phyloP scores from a whole-genome alignment of 1,284 basidiomycete species.

The Boletus mariae region DNA sequence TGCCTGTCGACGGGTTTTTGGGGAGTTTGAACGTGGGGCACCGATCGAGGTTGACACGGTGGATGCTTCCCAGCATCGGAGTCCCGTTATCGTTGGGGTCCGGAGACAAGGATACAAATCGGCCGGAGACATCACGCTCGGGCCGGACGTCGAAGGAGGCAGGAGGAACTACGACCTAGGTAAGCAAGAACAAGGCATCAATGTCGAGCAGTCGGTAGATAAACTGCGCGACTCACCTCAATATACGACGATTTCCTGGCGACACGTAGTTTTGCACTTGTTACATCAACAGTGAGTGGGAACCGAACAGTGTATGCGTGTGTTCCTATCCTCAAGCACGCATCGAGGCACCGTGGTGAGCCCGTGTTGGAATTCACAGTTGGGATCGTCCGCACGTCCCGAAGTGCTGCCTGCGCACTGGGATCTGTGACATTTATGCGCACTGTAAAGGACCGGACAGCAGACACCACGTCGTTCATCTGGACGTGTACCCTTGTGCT shows the following conservation, averaged over 20 bases:
- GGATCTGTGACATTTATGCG: slow-evolving; percentile 21
- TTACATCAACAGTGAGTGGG: slow-evolving; percentile 34
- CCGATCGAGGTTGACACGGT: slow-evolving; percentile 37
- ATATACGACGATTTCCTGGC: slow-evolving; percentile 50
- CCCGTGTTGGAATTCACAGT: slow-evolving; percentile 2
- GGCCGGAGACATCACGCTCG: slow-evolving; percentile 25
- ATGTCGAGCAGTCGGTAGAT: not conserved
- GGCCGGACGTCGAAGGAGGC: slow-evolving; percentile 19
- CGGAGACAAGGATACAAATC: slow-evolving; percentile 31
- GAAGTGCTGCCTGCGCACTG: slow-evolving; percentile 11
- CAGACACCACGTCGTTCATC: slow-evolving; percentile 13
- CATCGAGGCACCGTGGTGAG: slow-evolving; percentile 2
- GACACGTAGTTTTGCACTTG: slow-evolving; percentile 37
- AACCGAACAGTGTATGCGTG: slow-evolving; percentile 12
- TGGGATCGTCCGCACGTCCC: slow-evolving; percentile 5
- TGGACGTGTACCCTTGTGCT: not conserved
- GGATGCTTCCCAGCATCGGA: slow-evolving; percentile 40
- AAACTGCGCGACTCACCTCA: slow-evolving; percentile 36
- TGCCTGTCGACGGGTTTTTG: slow-evolving; percentile 2
- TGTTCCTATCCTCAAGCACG: slow-evolving; percentile 11
- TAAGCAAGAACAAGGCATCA: not conserved
- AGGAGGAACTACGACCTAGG: slow-evolving; percentile 31
- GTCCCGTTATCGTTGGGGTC: slow-evolving; percentile 1
- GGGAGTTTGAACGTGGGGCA: slow-evolving; percentile 31
- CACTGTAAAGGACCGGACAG: slow-evolving; percentile 11